phyloP scores from a whole-genome alignment of 148 eudicot genomes.

The Nepenthes mirabilis region DNA sequence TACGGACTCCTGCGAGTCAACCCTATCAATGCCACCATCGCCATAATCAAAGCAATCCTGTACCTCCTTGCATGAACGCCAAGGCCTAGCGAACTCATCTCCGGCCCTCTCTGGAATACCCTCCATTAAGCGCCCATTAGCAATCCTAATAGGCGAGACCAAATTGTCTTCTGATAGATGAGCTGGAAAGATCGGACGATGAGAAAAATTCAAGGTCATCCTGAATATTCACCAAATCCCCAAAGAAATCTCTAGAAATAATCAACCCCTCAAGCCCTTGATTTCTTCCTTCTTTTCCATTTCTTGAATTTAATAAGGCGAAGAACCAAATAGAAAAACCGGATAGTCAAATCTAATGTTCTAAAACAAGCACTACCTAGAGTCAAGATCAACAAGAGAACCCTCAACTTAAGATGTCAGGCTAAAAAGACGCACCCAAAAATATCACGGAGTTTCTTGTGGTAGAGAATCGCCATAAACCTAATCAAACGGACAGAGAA shows the following conservation, averaged over 20 bases:
- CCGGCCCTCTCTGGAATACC: slow-evolving; percentile 31
- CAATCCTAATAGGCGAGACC: slow-evolving; percentile 42
- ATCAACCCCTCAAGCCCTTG: slow-evolving; percentile 7
- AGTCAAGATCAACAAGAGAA: slow-evolving; percentile 20
- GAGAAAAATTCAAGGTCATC: slow-evolving; percentile 78
- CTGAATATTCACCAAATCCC: slow-evolving; percentile 8
- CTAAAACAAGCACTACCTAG: background rate
- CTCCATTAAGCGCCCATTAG: slow-evolving; percentile 33
- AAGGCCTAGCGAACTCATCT: slow-evolving; percentile 18
- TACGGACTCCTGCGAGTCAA: slow-evolving; percentile 29
- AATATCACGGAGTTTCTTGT: slow-evolving; percentile 54
- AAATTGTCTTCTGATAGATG: slow-evolving; percentile 42
- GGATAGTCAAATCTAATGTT: background rate
- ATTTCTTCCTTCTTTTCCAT: slow-evolving; percentile 4
- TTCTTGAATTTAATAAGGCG: background rate
- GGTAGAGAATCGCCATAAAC: background rate
- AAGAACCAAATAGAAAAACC: background rate
- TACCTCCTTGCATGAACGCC: slow-evolving; percentile 13
- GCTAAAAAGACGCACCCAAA: slow-evolving; percentile 66
- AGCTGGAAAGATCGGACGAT: slow-evolving; percentile 52
- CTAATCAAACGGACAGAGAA: background rate
- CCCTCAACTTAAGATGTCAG: slow-evolving; percentile 76
- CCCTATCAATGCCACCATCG: slow-evolving; percentile 22
- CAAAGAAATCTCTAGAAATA: background rate
- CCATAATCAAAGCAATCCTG: slow-evolving; percentile 25